Base-by-base conservation (phyloP, 2,329 filamentous ascomycete genomes). In the Diaporthe australafricana region DNA sequence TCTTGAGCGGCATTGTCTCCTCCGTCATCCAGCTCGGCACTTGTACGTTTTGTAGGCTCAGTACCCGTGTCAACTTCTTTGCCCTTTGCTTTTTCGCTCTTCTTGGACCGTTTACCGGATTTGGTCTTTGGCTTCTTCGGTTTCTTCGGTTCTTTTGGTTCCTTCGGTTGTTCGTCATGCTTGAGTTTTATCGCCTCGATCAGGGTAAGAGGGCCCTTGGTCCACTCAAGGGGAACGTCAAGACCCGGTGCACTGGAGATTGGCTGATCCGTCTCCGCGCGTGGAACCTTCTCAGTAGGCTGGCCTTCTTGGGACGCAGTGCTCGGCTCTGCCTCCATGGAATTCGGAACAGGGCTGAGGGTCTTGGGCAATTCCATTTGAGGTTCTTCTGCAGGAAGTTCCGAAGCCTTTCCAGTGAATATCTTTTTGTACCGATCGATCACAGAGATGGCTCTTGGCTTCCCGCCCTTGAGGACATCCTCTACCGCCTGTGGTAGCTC, bases 61-160 rank as follows among this genome's bases (percentile, higher is more conserved):
- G 27, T 32, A 16, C 67, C 56, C 38, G 65, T 35, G n/a, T 25
- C 38, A 16, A 47, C 14, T 35, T 53, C n/a, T 16, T 72, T 53
- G 1, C 56, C 63, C 17, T 72, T 66, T 20, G 27, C 2, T 56
- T 57, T 68, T 9, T 57, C 7, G 8, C 30, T 38, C 53, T 40
- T 70, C 38, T 65, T 72, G 52, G 27, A 25, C 1, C 56, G 20
- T 22, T n/a, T 40, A 14, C 17, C 42, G 22, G 45, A 27, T 42
- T 27, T 71, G 9, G 62, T 25, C 38, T 71, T 69, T 5, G 32
- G 5, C 30, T 72, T 69, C 11, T 40, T 53, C 14, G n/a, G n/a
- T n/a, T n/a, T n/a, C n/a, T n/a, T n/a, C n/a, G n/a, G n/a, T n/a
- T n/a, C n/a, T n/a, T 71, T 69, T 5, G 32, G 5, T 22, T 72